Base-by-base conservation (phyloP, 495 filamentous ascomycete genomes). In the Hapsidospora chrysogenum region DNA sequence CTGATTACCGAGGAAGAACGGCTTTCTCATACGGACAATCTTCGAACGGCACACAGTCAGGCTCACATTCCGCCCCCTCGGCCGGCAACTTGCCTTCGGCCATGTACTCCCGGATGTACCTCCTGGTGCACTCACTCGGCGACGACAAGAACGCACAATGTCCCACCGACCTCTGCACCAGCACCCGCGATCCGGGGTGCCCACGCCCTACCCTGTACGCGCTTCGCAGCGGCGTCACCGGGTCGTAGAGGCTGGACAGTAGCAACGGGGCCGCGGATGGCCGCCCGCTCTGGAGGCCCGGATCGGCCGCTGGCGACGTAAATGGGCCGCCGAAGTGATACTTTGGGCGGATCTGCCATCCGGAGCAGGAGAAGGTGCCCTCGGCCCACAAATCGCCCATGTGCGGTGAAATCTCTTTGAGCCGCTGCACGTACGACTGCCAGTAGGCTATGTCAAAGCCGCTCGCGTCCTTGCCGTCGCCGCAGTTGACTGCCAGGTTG, bases 401-500 rank as follows among this genome's bases (percentile, higher is more conserved):
- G 8, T 51, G 47, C 2, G 48, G 35, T 31, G 68, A 71, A 29
- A 71, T 61, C 9, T 33, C 36, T 9, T 47, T 43, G 8, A 73
- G 45, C 13, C 47, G 21, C 11, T 40, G 17, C 41, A 66, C 61
- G 33, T 63, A 54, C 1, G 44, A 31, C 7, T 41, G 30, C 32
- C 77, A 72, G 11, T 42, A 44, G 1, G 50, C 40, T 11, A 53
- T 51, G 3, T 46, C 41, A 1, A 40, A 34, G 17, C 16, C 15
- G 11, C 41, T 22, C 13, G 61, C 41, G 19, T 51, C 53, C 9
- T 57, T 56, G 0, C 65, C 68, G 45, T 83, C 76, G 1, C 60
- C 51, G 48, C 78, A 81, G 0, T 66, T 47, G 30, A 80, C 66
- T n/a, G 64, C 66, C n/a, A n/a, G n/a, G n/a, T 48, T 25, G 3